phyloP scores from a whole-genome alignment of 1,139 yeast genomes.

The Scheffersomyces titani region DNA sequence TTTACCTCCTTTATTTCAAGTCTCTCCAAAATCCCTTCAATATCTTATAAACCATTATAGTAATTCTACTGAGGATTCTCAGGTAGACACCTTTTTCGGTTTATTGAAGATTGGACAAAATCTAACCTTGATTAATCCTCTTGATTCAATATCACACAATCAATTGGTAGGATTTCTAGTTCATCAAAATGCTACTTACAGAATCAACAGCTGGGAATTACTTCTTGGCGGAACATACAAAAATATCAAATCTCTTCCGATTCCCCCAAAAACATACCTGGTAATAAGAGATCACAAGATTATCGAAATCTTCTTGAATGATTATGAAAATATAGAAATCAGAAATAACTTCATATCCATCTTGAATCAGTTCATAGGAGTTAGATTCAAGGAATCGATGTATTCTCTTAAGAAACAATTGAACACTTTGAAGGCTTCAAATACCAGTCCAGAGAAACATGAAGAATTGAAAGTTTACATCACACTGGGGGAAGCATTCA shows the following conservation, averaged over 20 bases:
- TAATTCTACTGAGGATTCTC: background rate
- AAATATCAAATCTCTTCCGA: slow-evolving; percentile 49
- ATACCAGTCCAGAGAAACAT: slow-evolving; percentile 4
- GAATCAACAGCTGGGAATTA: slow-evolving; percentile 62
- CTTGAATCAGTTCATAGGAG: slow-evolving; percentile 55
- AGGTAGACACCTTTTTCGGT: slow-evolving; percentile 28
- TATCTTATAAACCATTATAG: slow-evolving; percentile 27
- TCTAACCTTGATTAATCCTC: slow-evolving; percentile 43
- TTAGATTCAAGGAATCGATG: slow-evolving; percentile 66
- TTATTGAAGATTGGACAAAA: slow-evolving; percentile 63
- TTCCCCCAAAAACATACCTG: slow-evolving; percentile 46
- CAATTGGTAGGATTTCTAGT: slow-evolving; percentile 39
- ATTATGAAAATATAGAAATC: slow-evolving; percentile 60
- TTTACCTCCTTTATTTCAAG: slow-evolving; percentile 61
- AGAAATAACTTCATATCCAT: slow-evolving; percentile 65
- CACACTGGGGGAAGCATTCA: slow-evolving; percentile 36
- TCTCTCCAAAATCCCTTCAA: slow-evolving; percentile 33
- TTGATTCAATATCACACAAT: slow-evolving; percentile 31
- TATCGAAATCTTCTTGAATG: slow-evolving; percentile 55
- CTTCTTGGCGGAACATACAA: slow-evolving; percentile 54
- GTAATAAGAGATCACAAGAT: slow-evolving; percentile 35
- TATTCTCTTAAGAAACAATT: slow-evolving; percentile 56
- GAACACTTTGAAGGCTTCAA: slow-evolving; percentile 26
- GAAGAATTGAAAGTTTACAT: slow-evolving; percentile 16
- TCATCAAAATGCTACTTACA: slow-evolving; percentile 44